Evolutionary conservation across 2,329 filamentous ascomycete species (phyloP), one percentile per base, ranked within the genome.

Genomic region (Microdochium paspali): DNA sequence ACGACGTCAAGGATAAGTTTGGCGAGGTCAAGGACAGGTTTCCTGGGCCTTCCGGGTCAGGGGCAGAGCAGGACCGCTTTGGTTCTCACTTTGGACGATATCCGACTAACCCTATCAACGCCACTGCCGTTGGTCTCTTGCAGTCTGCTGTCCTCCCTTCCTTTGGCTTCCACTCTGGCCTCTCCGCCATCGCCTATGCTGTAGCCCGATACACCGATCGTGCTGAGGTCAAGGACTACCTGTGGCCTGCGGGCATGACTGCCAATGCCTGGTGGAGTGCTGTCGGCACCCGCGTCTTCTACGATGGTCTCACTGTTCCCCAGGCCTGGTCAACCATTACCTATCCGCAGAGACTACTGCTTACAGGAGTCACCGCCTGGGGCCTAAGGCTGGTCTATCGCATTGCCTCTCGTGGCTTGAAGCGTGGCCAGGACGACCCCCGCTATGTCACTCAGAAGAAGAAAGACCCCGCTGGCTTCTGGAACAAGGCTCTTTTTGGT

Each of bases 261-360:
- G 59, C 68, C 48, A 81, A 79, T 56, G 77, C 76, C 6, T 82
- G 78, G 79, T 81, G 76, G 73, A 73, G 69, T 47, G 76, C 78
- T 21, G 61, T 82, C 39, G 76, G 77, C 13, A 65, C 68, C n/a
- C 71, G 70, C 4, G 64, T 78, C 10, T 58, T 67, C 44, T 62
- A 68, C 48, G 65, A 70, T 25, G 68, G 71, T 1, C 58, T 75
- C 20, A 69, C 73, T 0, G 49, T 76, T 4, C 54, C 63, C 1
- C 63, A 70, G 44, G 73, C 76, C 15, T 69, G 74, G 54, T 54
- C 60, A 18, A 67, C 67, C 3, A 62, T 80, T 3, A 70, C 71
- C 2, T 76, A 76, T 60, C 70, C 73, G 0, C 73, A 82, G 56
- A 73, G 74, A 46, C 63, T 81, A 1, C 65, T 83, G 1, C 66